Base-by-base conservation (phyloP, 2,329 filamentous ascomycete species). In the Diplodia sapinea region DNA sequence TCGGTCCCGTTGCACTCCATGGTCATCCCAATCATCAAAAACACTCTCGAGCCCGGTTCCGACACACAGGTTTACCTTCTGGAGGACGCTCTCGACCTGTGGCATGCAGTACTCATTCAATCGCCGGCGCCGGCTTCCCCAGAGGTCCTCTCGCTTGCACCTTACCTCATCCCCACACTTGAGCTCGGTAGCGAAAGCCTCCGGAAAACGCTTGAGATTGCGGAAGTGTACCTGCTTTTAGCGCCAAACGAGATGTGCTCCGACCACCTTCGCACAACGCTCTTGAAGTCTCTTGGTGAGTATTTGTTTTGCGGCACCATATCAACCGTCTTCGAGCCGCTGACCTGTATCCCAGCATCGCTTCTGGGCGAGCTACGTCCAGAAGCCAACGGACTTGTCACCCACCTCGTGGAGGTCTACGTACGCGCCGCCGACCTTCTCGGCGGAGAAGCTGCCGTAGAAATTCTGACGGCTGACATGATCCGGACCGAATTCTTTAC, bases 21-120 rank as follows among this genome's bases (percentile, higher is more conserved):
- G 64, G 91, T 97, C 72, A 81, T 97, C 20, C 94, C 94, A 0
- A 86, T 98, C 62, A 90, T 99, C 51, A 85, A 88, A 55, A 90
- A 91, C 73, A 93, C 93, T 1, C 88, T 95, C 43, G 87, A 94
- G 68, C 89, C 90, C 2, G 87, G 86, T 12, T 95, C 92, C 0
- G 76, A 78, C 23, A 79, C 76, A 3, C 76, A 78, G 50, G 81
- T 94, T 2, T 95, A 96, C 74, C 86, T 99, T 12, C 87, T 97
- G 13, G 95, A 98, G 70, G 95, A 99, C 76, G 92, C 93, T 0
- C 83, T 98, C 15, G 94, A 97, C 67, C 86, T 99, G 3, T 98
- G 94, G 94, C 85, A 86, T 40, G 87, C 90, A 1, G 88, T 97
- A 12, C 87, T 93, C 0, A 84, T 86, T n/a, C 86, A 89, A 7